Evolutionary conservation across 169 alveolate species (phyloP).

Genomic region (Amoebophrya sp.): DNA sequence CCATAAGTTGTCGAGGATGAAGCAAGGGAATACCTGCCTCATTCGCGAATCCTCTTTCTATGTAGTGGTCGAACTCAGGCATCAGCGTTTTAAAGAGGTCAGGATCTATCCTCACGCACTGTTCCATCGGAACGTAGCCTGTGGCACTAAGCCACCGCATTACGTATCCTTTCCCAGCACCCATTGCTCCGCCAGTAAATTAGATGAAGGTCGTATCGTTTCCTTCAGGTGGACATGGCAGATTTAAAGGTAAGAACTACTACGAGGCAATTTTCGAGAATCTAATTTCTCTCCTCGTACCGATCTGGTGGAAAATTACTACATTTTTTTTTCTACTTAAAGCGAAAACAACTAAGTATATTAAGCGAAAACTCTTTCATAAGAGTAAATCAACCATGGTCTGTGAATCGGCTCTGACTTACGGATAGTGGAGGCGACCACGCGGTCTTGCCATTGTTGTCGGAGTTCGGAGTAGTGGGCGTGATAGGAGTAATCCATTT

Average conservation of each 20-base stretch:
- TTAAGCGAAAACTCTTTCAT: too few species aligned
- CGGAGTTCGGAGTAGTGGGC: not conserved
- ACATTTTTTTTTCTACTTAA: too few species aligned
- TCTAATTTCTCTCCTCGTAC: too few species aligned
- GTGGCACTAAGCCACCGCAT: not conserved
- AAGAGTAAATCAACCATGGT: not conserved
- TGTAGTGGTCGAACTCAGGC: not conserved
- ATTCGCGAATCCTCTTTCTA: not conserved
- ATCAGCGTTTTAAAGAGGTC: not conserved
- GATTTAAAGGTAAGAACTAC: too few species aligned
- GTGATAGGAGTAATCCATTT: not conserved
- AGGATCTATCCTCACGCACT: not conserved
- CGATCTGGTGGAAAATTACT: too few species aligned
- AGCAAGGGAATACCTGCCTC: too few species aligned
- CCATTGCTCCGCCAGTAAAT: slow-evolving; percentile 14
- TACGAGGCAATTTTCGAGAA: too few species aligned
- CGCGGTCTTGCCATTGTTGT: not conserved
- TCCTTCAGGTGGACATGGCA: too few species aligned
- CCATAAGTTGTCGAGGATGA: too few species aligned
- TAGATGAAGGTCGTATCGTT: too few species aligned
- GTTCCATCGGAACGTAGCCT: not conserved
- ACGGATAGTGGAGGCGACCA: not conserved
- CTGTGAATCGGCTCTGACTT: not conserved
- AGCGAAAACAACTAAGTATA: too few species aligned
- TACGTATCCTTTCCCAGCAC: not conserved